Percentiles rank a stretch among this genome's conserved stretches.
Conservation (phyloP, 2,329 filamentous ascomycete species). For the Dactylonectria estremocensis region DNA sequence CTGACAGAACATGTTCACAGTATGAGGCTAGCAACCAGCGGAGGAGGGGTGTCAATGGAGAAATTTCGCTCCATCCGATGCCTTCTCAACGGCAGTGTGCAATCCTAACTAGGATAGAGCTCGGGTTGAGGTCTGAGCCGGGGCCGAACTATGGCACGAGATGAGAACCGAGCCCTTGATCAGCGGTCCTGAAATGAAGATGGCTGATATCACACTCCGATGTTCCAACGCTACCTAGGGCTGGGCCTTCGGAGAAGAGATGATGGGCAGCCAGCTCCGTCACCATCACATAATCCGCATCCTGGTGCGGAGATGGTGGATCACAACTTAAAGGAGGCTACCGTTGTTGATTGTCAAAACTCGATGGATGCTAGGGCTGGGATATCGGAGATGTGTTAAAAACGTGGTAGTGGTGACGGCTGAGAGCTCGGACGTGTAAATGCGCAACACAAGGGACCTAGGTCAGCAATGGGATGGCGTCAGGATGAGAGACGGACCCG, state of each 20-base stretch:
- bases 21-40: conserved; percentile 24
- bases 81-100: conserved; percentile 35
- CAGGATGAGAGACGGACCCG: conserved; percentile 21
- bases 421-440: conserved; percentile 22
- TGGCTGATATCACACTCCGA: conserved; percentile 33
- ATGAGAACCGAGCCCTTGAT: conserved; percentile 28
- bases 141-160: conserved; percentile 39
- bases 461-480: conserved; percentile 30
- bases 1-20: conserved; percentile 29
- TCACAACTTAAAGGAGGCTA: conserved; percentile 34
- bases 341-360: conserved; percentile 21
- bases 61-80: conserved; percentile 36
- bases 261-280: conserved; percentile 23
- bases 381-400: conserved; percentile 22
- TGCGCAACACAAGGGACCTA: conserved; percentile 18
- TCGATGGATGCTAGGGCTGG: conserved; percentile 19
- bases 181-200: conserved; percentile 30
- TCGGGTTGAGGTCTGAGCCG: conserved; percentile 31
- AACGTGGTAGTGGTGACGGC: conserved; percentile 21
- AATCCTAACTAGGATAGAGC: conserved; percentile 28
- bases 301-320: conserved; percentile 36
- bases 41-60: conserved; percentile 27
- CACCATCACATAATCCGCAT: conserved; percentile 25
- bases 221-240: conserved; percentile 28
- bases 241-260: conserved; percentile 33